Evolutionary conservation across 192 early-diverging fungal species (phyloP).

Genomic region (Pilaira anomala): DNA sequence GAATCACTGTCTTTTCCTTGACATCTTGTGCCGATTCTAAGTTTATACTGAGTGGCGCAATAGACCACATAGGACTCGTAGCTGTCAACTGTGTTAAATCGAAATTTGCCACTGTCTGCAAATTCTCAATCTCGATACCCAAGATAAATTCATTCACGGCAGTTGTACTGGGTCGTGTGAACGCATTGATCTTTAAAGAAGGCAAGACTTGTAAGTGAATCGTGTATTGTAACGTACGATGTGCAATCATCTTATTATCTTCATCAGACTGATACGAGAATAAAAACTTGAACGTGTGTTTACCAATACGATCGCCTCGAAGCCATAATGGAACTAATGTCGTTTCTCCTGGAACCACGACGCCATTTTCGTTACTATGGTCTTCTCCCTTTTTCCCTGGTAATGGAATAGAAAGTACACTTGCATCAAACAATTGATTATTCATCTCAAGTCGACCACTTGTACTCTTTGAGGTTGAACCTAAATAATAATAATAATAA

Average conservation of each 20-base stretch:
- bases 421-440: conserved; percentile 57
- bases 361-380: conserved; percentile 5
- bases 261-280: conserved; percentile 81
- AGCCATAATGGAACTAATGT: conserved; percentile 83
- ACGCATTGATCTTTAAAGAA: conserved; percentile 90
- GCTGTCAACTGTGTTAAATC: conserved; percentile 67
- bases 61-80: conserved; percentile 68
- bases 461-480: conserved; percentile 24
- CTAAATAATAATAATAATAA: background rate
- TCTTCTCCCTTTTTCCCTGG: conserved; percentile 35
- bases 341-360: conserved; percentile 65
- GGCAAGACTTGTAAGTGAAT: conserved; percentile 67
- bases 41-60: conserved; percentile 50
- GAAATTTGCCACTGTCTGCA: conserved; percentile 58
- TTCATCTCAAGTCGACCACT: conserved; percentile 24
- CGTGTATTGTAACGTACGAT: conserved; percentile 64
- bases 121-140: conserved; percentile 87
- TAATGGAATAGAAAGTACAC: conserved; percentile 47
- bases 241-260: conserved; percentile 57
- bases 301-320: conserved; percentile 87
- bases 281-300: conserved; percentile 72
- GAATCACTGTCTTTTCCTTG: conserved; percentile 43
- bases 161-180: conserved; percentile 80
- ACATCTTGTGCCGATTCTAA: conserved; percentile 39
- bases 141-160: conserved; percentile 82